Conservation (phyloP, 108 stramenopile genomes). For the Aurantiochytrium sp. region DNA sequence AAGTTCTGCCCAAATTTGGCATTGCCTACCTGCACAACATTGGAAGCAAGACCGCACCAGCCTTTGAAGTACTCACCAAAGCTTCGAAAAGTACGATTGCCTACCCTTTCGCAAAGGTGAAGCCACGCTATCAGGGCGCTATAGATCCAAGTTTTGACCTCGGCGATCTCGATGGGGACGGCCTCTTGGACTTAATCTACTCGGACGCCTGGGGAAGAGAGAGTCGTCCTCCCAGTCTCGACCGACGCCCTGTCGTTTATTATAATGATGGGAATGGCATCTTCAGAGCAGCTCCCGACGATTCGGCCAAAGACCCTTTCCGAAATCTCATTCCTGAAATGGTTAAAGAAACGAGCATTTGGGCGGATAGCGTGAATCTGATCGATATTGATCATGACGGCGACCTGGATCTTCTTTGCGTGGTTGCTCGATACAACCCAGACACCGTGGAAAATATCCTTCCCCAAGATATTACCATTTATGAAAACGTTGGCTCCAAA, state of each 20-base stretch:
- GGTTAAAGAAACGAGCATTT: background rate
- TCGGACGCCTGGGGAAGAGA: background rate
- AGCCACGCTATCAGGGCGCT: too few species aligned
- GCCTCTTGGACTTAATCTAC: background rate
- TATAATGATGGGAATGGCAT: background rate
- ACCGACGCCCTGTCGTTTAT: background rate
- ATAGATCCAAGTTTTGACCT: background rate
- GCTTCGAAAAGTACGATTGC: too few species aligned
- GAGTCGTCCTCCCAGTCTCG: background rate
- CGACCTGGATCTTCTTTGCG: too few species aligned
- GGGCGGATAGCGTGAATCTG: background rate
- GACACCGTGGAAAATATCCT: too few species aligned
- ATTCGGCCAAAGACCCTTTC: background rate
- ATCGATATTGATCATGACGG: background rate
- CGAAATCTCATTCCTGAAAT: background rate
- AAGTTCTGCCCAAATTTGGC: too few species aligned
- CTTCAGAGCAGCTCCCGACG: background rate
- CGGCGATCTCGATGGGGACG: background rate
- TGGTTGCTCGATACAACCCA: too few species aligned
- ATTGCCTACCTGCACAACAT: too few species aligned
- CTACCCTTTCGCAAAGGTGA: too few species aligned
- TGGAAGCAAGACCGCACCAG: too few species aligned
- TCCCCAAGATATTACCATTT: too few species aligned
- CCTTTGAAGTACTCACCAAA: too few species aligned
- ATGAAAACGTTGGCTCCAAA: too few species aligned